Percentiles rank a stretch among this genome's conserved stretches.
These are phyloP conservation scores for Musa balbisiana DNA, from an alignment of 202 grass and related monocot species.

Conservation along the genomic window DNA sequence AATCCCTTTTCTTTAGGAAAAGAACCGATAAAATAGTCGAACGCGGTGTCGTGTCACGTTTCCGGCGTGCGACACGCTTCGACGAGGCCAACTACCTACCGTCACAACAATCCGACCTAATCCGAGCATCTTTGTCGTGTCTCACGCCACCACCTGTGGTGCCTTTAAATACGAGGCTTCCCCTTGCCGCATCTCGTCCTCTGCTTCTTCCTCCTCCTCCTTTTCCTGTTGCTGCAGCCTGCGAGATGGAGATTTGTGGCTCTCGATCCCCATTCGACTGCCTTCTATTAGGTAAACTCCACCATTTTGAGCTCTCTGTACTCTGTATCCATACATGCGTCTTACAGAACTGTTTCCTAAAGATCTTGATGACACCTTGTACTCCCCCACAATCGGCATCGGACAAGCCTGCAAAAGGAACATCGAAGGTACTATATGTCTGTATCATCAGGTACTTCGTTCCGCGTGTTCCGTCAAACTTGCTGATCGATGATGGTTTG, in stretches of 20 bases:
- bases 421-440: slow-evolving; percentile 50
- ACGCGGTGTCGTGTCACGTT: too few relatives aligned
- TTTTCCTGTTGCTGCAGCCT: not conserved
- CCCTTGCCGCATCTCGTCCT: not conserved
- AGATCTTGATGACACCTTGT: slow-evolving; percentile 96
- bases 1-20: too few relatives aligned
- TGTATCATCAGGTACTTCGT: not conserved
- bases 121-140: not conserved
- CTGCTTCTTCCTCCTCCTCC: not conserved
- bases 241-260: not conserved
- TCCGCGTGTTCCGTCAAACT: too few relatives aligned
- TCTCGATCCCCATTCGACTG: not conserved
- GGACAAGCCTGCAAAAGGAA: slow-evolving; percentile 44
- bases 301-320: not conserved
- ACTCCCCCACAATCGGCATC: slow-evolving; percentile 63
- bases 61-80: too few relatives aligned
- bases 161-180: not conserved
- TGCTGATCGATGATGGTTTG: not conserved
- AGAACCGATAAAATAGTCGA: too few relatives aligned
- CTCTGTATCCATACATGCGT: not conserved
- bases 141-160: not conserved
- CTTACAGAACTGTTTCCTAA: not conserved
- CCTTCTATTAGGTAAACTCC: not conserved
- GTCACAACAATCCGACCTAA: not conserved
- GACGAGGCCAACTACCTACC: too few relatives aligned